Evolutionary conservation across 805 yeast genomes (phyloP).

Genomic region (Pichia heedii): DNA sequence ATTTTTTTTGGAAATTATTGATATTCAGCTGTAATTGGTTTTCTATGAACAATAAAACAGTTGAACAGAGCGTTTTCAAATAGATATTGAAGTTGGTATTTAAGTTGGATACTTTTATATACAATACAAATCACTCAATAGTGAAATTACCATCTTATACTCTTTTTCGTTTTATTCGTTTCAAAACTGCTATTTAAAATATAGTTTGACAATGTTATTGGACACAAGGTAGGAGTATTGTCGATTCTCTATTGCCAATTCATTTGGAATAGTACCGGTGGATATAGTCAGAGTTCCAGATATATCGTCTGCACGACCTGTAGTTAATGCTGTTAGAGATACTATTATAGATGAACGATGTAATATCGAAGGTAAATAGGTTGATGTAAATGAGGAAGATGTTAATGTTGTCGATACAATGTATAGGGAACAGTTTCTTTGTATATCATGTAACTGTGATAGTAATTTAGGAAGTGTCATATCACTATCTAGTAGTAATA

Average conservation of each 20-base stretch:
- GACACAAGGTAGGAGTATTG: conserved; percentile 6
- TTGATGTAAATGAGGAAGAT: background rate
- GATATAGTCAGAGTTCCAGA: conserved; percentile 62
- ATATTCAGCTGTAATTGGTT: too few relatives aligned
- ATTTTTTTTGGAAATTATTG: conserved; percentile 1
- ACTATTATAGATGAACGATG: conserved; percentile 46
- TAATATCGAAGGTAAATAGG: conserved; percentile 19
- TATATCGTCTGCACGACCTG: conserved; percentile 77
- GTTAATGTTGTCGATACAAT: conserved; percentile 20
- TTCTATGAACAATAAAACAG: too few relatives aligned
- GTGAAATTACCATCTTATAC: too few relatives aligned
- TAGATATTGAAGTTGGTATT: too few relatives aligned
- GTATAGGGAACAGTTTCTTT: conserved; percentile 34
- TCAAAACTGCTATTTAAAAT: conserved; percentile 6
- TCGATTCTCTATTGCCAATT: background rate
- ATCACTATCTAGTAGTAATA: conserved; percentile 14
- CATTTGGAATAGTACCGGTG: conserved; percentile 32
- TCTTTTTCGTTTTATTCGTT: too few relatives aligned
- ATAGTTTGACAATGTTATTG: conserved; percentile 4
- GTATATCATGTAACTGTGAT: conserved; percentile 10
- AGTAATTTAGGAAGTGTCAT: conserved; percentile 11
- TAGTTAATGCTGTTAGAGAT: conserved; percentile 56
- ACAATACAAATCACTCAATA: too few relatives aligned
- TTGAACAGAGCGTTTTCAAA: too few relatives aligned
- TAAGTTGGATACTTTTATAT: too few relatives aligned